Evolutionary conservation across 2,329 filamentous ascomycete genomes (phyloP), one percentile per base, ranked within the genome.

Genomic region (Lecanicillium sp.): DNA sequence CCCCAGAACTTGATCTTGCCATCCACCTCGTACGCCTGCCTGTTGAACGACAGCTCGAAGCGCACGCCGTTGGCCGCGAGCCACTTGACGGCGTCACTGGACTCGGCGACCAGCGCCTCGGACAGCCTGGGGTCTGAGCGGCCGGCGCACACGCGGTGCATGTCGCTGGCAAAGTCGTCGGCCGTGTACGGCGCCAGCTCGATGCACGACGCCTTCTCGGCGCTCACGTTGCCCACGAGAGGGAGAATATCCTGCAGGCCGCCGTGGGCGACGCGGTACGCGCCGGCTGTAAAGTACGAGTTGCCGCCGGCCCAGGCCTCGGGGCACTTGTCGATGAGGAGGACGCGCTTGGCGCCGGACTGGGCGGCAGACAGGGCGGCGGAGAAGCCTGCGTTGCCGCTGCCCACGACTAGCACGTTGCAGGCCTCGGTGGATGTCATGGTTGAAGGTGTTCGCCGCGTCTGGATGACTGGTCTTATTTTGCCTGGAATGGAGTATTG

Each of bases 1-100:
- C 80, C 80, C 79, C 79, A 84, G 52, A 84, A 84, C 49, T 76
- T 78, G 50, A 69, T 68, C 20, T 71, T 61, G 1, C 73, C 76
- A 36, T 74, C 62, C n/a, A 81, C 68, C 41, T 77, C 63, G 52
- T 80, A 84, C 0, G 80, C 75, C 50, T 85, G 79, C 3, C 80
- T 64, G 42, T 81, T 76, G 54, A 83, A 83, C 2, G 69, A 73
- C 3, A 84, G 59, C 49, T 77, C 68, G 48, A 78, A 81, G 2
- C 66, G 60, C 3, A 79, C 58, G 0, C 77, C 77, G 29, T 74
- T 65, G 33, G 52, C 45, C 2, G 64, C 64, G 3, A 81, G 60
- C 77, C 77, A 81, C 47, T 71, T 68, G 7, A 79, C 56, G 0
- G 72, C 57, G 1, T 52, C 55, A 37, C 68, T 68, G 1, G 69